These are phyloP conservation scores for Clathrus columnatus DNA, from an alignment of 768 basidiomycete genomes.

Conservation along the genomic window DNA sequence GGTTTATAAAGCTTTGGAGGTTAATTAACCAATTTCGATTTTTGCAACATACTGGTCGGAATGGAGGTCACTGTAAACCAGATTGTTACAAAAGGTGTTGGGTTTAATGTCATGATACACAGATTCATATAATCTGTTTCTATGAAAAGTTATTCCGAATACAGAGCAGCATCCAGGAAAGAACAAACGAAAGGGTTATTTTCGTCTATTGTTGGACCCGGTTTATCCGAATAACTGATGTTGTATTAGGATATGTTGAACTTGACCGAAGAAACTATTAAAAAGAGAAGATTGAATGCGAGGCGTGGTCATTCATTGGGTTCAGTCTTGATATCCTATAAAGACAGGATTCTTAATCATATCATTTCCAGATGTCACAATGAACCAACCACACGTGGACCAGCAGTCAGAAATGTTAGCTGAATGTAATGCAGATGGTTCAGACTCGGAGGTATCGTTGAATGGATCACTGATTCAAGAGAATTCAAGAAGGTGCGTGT, in stretches of 20 bases:
- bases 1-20: too few relatives aligned
- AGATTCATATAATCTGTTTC: not conserved
- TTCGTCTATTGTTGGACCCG: conserved; percentile 10
- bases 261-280: not conserved
- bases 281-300: conserved; percentile 19
- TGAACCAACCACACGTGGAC: conserved; percentile 15
- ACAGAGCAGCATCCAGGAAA: conserved; percentile 25
- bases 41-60: conserved; percentile 67
- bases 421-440: conserved; percentile 23
- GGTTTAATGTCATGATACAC: not conserved
- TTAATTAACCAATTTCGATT: too few relatives aligned
- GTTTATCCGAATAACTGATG: not conserved
- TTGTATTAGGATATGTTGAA: conserved; percentile 1
- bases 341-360: not conserved
- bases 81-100: not conserved
- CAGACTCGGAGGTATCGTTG: conserved; percentile 19
- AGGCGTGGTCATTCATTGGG: conserved; percentile 21
- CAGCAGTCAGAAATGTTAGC: conserved; percentile 15
- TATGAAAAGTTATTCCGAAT: not conserved
- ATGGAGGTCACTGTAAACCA: conserved; percentile 12
- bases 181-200: conserved; percentile 21
- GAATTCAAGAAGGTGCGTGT: conserved; percentile 18
- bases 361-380: not conserved
- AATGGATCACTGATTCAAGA: conserved; percentile 18
- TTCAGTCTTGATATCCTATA: conserved; percentile 1